A percentile compares a stretch with the other conserved stretches of the same genome.
phyloP scores from a whole-genome alignment of 768 basidiomycete species.

The Trametes maxima region DNA sequence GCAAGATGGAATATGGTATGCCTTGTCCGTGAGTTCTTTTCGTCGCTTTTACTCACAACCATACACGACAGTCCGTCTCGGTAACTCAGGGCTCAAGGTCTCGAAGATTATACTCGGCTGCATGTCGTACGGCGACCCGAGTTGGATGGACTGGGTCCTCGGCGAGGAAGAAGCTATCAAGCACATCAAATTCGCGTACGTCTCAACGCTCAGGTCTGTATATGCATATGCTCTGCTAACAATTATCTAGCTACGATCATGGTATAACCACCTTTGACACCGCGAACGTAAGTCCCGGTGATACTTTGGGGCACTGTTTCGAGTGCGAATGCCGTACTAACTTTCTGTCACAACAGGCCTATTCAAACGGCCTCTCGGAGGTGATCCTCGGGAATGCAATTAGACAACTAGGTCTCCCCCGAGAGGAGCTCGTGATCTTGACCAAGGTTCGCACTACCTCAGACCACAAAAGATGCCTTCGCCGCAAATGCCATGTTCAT shows the following conservation, averaged over 20 bases:
- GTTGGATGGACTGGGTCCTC: slow-evolving; percentile 41
- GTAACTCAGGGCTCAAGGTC: slow-evolving; percentile 47
- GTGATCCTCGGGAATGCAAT: slow-evolving; percentile 49
- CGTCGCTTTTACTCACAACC: not conserved
- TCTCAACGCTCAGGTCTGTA: not conserved
- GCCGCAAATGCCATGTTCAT: not conserved
- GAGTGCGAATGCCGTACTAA: not conserved
- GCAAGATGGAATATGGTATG: slow-evolving; percentile 4
- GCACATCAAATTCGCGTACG: slow-evolving; percentile 44
- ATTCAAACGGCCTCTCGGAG: slow-evolving; percentile 45
- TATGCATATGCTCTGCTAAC: not conserved
- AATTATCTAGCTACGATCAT: slow-evolving; percentile 34
- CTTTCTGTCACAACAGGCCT: slow-evolving; percentile 24
- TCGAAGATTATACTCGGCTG: slow-evolving; percentile 39
- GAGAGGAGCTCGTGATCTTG: slow-evolving; percentile 48
- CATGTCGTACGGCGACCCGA: slow-evolving; percentile 30
- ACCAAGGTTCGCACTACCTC: slow-evolving; percentile 41
- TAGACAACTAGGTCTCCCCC: slow-evolving; percentile 43
- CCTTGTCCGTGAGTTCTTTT: not conserved
- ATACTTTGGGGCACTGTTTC: not conserved
- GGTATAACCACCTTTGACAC: slow-evolving; percentile 44
- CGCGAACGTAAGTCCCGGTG: slow-evolving; percentile 31
- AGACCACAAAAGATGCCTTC: no score
- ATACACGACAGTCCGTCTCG: slow-evolving; percentile 36
- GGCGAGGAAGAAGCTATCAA: slow-evolving; percentile 37